Evolutionary conservation across 495 filamentous ascomycete species (phyloP).

Genomic region (Elaphomyces granulatus): DNA sequence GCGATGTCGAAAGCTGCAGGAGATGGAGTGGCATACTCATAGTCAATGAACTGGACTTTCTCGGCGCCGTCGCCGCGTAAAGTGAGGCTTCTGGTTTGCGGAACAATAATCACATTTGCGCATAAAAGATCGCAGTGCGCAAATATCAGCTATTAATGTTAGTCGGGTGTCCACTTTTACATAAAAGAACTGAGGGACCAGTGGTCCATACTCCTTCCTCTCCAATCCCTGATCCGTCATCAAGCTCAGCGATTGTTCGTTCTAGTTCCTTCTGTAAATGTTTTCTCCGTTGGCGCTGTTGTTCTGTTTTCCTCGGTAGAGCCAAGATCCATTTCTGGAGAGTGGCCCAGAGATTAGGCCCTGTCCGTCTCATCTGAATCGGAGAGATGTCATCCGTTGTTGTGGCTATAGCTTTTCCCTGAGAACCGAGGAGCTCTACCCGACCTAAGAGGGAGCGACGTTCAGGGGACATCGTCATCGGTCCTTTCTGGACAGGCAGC

Average conservation of each 20-base stretch:
- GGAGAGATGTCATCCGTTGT: constrained; percentile 30
- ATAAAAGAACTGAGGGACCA: constrained; percentile 2
- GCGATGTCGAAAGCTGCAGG: constrained; percentile 96
- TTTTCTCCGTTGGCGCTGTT: constrained; percentile 49
- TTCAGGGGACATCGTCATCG: not conserved
- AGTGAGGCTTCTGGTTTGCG: constrained; percentile 21
- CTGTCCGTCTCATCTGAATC: constrained; percentile 45
- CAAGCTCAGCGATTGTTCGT: constrained; percentile 48
- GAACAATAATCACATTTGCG: constrained; percentile 87
- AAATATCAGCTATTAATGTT: constrained; percentile 57
- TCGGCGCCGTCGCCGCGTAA: constrained; percentile 21
- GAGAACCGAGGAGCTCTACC: not conserved
- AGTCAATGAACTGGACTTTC: constrained; percentile 85
- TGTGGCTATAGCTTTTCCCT: constrained; percentile 4
- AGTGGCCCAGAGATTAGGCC: constrained; percentile 81
- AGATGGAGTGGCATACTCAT: constrained; percentile 89
- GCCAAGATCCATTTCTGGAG: constrained; percentile 92
- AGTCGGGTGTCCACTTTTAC: constrained; percentile 8
- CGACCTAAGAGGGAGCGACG: not conserved
- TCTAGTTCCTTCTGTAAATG: constrained; percentile 61
- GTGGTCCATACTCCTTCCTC: constrained; percentile 57
- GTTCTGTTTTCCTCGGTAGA: constrained; percentile 54
- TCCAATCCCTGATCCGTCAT: constrained; percentile 52
- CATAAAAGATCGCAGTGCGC: constrained; percentile 89
- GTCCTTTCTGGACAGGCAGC: constrained; percentile 28